Conservation (phyloP, 2,329 filamentous ascomycete species). For the Paramyrothecium sp. region DNA sequence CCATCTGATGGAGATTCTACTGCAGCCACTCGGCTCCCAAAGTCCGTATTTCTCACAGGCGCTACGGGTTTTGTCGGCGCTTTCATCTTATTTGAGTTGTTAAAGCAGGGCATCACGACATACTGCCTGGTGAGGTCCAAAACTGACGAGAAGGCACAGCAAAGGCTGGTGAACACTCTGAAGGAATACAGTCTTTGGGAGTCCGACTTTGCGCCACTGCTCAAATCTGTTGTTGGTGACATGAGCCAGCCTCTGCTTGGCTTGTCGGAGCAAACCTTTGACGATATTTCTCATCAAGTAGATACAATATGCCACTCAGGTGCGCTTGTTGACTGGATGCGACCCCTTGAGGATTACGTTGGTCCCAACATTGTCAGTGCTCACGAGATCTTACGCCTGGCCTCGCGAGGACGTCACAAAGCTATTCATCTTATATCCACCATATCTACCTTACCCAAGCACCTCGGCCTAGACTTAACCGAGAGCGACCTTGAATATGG, state of each 20-base stretch:
- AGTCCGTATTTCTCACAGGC: slow-evolving; percentile 5
- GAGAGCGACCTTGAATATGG: slow-evolving; percentile 10
- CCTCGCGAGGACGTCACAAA: slow-evolving; percentile 1
- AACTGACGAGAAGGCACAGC: neutral
- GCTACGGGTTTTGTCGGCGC: slow-evolving; percentile 12
- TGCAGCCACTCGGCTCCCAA: neutral
- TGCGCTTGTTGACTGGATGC: slow-evolving; percentile 13
- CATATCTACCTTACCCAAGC: slow-evolving; percentile 6
- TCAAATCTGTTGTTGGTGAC: slow-evolving; percentile 10
- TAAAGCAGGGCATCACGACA: slow-evolving; percentile 7
- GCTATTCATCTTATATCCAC: slow-evolving; percentile 12
- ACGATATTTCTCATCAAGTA: slow-evolving; percentile 3
- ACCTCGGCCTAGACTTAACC: slow-evolving; percentile 8
- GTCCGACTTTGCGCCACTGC: neutral
- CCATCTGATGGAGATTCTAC: neutral
- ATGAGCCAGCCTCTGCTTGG: slow-evolving; percentile 5
- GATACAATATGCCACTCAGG: slow-evolving; percentile 12
- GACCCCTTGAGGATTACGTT: slow-evolving; percentile 12
- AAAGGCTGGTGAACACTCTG: slow-evolving; percentile 4
- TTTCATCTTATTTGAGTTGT: slow-evolving; percentile 10
- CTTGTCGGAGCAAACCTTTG: neutral
- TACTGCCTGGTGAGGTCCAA: slow-evolving; percentile 8
- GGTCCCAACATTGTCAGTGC: slow-evolving; percentile 13
- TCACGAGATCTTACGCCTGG: slow-evolving; percentile 10
- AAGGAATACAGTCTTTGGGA: slow-evolving; percentile 9